Base-by-base conservation (phyloP, 2,329 filamentous ascomycete genomes). In the Fusarium haematococcum region DNA sequence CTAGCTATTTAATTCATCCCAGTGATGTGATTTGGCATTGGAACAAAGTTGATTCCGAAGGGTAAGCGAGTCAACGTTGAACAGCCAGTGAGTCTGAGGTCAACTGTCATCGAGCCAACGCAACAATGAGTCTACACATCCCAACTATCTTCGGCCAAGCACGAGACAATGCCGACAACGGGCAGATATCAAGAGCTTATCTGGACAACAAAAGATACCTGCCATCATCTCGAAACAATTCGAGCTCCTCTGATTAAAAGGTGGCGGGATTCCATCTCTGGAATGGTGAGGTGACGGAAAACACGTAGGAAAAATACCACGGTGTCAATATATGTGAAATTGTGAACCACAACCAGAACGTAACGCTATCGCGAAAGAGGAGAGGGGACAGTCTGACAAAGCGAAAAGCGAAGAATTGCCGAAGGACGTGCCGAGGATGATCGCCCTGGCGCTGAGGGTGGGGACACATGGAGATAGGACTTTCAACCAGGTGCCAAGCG, bases 381-480 rank as follows among this genome's bases (percentile, higher is more conserved):
- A 20, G 48, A 20, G 16, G 18, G 25, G 16, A 88, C 25, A 52
- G 11, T 52, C 27, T 52, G 18, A 20, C 27, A 76, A 79, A 45
- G 72, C 76, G 9, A 25, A 75, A 79, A 18, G 33, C 16, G 35
- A 23, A 39, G 63, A 61, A 43, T 62, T 62, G 41, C 59, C 59
- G 41, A 50, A 45, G 45, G 14, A 35, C n/a, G 20, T 62, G 33
- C 59, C 59, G 59, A 48, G 39, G 20, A 33, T 61, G 27, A 59
- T 59, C 25, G 56, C 8, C 56, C 54, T 16, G 16, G 11, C 7
- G 63, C 63, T 63, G 52, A 45, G 50, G 64, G 43, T 18, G 57
- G 32, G 37, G 57, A 14, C 30, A 33, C n/a, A 33, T 39, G 37
- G 41, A 20, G 57, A 62, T 37, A 43, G 25, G 64, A 45, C 54